A percentile compares a stretch with the other conserved stretches of the same genome.
These are phyloP conservation scores for Cercospora sojina DNA, from an alignment of 2,329 filamentous ascomycete genomes.

Conservation along the genomic window DNA sequence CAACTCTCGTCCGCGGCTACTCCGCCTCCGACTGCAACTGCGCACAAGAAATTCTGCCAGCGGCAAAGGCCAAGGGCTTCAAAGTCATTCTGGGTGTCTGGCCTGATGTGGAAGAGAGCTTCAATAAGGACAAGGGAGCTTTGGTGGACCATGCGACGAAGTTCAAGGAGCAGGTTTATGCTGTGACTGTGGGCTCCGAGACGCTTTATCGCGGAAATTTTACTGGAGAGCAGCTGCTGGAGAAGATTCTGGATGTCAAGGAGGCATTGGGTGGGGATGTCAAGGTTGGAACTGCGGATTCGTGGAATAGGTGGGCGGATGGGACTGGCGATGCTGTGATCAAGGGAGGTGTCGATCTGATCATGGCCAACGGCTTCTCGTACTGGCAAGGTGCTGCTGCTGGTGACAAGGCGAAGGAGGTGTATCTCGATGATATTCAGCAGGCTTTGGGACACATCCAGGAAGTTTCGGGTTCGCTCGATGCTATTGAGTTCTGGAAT, in stretches of 20 bases:
- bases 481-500: conserved; percentile 64
- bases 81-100: conserved; percentile 70
- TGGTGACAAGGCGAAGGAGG: conserved; percentile 56
- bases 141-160: conserved; percentile 51
- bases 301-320: conserved; percentile 70
- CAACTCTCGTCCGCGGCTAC: conserved; percentile 64
- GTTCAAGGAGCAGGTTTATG: conserved; percentile 61
- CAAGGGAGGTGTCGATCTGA: conserved; percentile 58
- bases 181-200: conserved; percentile 70
- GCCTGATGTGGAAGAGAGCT: conserved; percentile 64
- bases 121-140: conserved; percentile 60
- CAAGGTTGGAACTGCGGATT: conserved; percentile 67
- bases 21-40: conserved; percentile 66
- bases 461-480: conserved; percentile 53
- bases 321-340: conserved; percentile 66
- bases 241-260: conserved; percentile 63
- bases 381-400: conserved; percentile 63
- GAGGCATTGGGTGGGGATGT: conserved; percentile 52
- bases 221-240: conserved; percentile 58
- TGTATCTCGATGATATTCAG: conserved; percentile 66
- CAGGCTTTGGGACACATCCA: conserved; percentile 65
- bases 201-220: conserved; percentile 68
- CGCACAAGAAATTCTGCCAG: conserved; percentile 62
- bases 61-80: conserved; percentile 63
- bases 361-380: conserved; percentile 67